These are phyloP conservation scores for Pichia gijzeniarum DNA, from an alignment of 805 yeast species.

Conservation along the genomic window DNA sequence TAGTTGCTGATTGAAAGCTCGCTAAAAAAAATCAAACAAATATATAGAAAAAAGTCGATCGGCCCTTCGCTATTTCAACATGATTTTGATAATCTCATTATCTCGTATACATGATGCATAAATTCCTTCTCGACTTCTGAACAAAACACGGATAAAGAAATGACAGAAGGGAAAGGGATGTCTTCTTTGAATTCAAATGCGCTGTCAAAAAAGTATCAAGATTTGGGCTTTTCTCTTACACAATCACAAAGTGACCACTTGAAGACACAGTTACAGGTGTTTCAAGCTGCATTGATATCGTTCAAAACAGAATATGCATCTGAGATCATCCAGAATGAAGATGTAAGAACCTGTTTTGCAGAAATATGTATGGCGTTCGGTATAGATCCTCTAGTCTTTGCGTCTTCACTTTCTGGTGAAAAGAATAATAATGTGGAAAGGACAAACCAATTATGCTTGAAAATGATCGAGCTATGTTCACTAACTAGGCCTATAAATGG, in stretches of 20 bases:
- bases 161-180: constrained; percentile 24
- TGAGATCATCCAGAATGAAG: constrained; percentile 58
- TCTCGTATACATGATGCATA: too few relatives aligned
- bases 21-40: too few relatives aligned
- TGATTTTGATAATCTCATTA: too few relatives aligned
- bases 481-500: constrained; percentile 70
- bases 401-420: constrained; percentile 24
- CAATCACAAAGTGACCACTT: constrained; percentile 55
- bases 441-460: constrained; percentile 61
- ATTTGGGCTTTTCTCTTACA: constrained; percentile 44
- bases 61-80: too few relatives aligned
- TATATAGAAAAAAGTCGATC: too few relatives aligned
- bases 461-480: constrained; percentile 70
- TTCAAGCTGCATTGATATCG: constrained; percentile 68
- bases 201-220: constrained; percentile 34
- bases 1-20: too few relatives aligned
- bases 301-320: constrained; percentile 68
- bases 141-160: too few relatives aligned
- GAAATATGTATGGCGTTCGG: constrained; percentile 75
- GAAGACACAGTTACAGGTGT: constrained; percentile 64
- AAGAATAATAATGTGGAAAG: constrained; percentile 43
- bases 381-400: constrained; percentile 65
- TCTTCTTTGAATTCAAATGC: constrained; percentile 25
- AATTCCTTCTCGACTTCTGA: too few relatives aligned
- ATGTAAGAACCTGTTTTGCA: constrained; percentile 65